A percentile compares a stretch with the other conserved stretches of the same genome.
Evolutionary conservation across 345 rosid genomes (phyloP).

Genomic region (Garcia nutans): DNA sequence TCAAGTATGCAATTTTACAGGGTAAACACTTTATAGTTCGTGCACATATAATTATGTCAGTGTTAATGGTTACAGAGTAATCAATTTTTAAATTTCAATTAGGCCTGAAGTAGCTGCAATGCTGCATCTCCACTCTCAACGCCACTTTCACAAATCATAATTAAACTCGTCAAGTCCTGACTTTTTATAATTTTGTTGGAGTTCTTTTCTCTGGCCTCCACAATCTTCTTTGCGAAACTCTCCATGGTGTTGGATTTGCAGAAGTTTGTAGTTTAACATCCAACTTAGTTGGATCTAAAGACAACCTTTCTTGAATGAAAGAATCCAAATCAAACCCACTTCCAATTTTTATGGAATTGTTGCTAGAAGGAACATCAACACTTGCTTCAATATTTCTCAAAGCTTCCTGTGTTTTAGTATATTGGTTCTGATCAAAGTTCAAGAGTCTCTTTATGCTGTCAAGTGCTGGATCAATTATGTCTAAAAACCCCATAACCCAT

Average conservation of each 20-base stretch:
- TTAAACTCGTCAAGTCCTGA: slow-evolving; percentile 2
- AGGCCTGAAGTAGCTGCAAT: neutral
- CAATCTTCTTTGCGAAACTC: slow-evolving; percentile 39
- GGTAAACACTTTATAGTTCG: neutral
- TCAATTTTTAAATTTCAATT: neutral
- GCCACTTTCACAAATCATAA: neutral
- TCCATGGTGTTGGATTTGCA: slow-evolving; percentile 21
- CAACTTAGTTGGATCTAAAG: slow-evolving; percentile 57
- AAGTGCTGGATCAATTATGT: slow-evolving; percentile 87
- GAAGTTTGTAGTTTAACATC: slow-evolving; percentile 47
- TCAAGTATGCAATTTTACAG: too few relatives aligned
- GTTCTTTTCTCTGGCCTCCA: slow-evolving; percentile 36
- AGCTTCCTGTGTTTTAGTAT: slow-evolving; percentile 32
- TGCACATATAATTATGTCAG: neutral
- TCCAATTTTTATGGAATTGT: slow-evolving; percentile 26
- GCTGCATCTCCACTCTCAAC: neutral
- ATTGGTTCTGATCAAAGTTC: slow-evolving; percentile 57
- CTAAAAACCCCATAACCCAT: slow-evolving; percentile 82
- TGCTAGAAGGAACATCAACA: slow-evolving; percentile 15
- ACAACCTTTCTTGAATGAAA: slow-evolving; percentile 51
- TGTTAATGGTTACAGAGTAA: neutral
- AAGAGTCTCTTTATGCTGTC: slow-evolving; percentile 79
- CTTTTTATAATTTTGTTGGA: slow-evolving; percentile 10
- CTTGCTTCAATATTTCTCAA: slow-evolving; percentile 30
- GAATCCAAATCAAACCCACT: slow-evolving; percentile 60